phyloP scores from a whole-genome alignment of 1,284 basidiomycete species.

The Fistulinella cinereoalba region DNA sequence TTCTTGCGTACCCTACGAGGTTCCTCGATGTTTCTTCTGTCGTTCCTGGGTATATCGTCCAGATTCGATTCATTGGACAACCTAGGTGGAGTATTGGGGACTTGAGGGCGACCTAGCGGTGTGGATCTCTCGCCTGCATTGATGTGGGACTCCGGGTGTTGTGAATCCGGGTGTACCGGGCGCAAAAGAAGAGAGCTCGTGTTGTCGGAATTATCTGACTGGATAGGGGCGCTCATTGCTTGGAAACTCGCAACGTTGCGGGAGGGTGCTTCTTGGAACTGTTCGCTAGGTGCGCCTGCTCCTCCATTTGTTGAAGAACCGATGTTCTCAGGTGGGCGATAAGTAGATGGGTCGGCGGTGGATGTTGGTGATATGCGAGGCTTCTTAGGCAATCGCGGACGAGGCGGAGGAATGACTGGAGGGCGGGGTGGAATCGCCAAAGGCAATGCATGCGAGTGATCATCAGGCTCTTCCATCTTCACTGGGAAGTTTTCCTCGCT shows the following conservation, averaged over 20 bases:
- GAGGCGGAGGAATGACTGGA: slow-evolving; percentile 26
- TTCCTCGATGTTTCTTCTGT: slow-evolving; percentile 12
- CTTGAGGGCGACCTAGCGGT: background rate
- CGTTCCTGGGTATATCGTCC: slow-evolving; percentile 9
- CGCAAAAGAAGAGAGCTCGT: slow-evolving; percentile 12
- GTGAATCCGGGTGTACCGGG: slow-evolving; percentile 9
- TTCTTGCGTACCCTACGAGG: slow-evolving; percentile 1
- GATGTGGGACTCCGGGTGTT: background rate
- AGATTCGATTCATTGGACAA: slow-evolving; percentile 6
- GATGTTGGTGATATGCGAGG: background rate
- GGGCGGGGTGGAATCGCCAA: slow-evolving; percentile 7
- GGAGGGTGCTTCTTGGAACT: background rate
- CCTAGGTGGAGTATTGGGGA: slow-evolving; percentile 7
- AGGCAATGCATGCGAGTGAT: background rate
- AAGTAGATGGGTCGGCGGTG: background rate
- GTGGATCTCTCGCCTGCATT: slow-evolving; percentile 1
- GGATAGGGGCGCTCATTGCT: slow-evolving; percentile 7
- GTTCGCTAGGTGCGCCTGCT: background rate
- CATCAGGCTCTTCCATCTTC: slow-evolving; percentile 19
- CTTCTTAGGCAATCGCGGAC: slow-evolving; percentile 19
- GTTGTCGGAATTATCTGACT: slow-evolving; percentile 4
- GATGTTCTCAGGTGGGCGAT: slow-evolving; percentile 6
- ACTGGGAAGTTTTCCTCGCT: slow-evolving; percentile 14
- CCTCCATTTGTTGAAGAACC: background rate
- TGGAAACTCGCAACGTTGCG: slow-evolving; percentile 7